Percentiles rank a stretch among this genome's conserved stretches.
Evolutionary conservation across 176 grass and related monocot species (phyloP).

Genomic region (Oryza australiensis): DNA sequence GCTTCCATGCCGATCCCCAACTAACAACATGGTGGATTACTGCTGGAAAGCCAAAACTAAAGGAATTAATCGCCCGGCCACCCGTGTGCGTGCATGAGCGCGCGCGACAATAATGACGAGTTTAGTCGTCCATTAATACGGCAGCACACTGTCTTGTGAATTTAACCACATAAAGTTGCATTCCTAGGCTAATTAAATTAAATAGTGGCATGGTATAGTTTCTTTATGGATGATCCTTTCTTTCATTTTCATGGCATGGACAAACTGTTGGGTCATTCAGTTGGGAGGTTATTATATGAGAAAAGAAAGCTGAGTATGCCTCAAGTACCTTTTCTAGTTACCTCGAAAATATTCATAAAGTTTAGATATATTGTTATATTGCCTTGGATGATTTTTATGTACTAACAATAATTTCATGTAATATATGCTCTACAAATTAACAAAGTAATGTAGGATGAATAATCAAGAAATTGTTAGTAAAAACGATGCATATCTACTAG

Average conservation of each 20-base stretch:
- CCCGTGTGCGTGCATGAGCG: conserved; percentile 6
- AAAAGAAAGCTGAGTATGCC: not conserved
- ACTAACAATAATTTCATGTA: not conserved
- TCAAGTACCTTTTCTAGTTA: not conserved
- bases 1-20: conserved; percentile 19
- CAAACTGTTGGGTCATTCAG: not conserved
- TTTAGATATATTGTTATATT: not conserved
- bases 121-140: not conserved
- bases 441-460: not conserved
- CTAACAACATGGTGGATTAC: not conserved
- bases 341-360: not conserved
- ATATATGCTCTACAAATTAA: not conserved
- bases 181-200: not conserved
- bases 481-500: not conserved
- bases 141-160: conserved; percentile 6
- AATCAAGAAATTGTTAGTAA: too few relatives aligned
- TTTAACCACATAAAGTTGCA: not conserved
- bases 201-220: not conserved
- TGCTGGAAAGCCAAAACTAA: conserved; percentile 32
- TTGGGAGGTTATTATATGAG: not conserved
- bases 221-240: not conserved
- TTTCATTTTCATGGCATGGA: not conserved
- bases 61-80: not conserved
- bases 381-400: too few relatives aligned
- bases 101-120: conserved; percentile 14